phyloP scores from a whole-genome alignment of 2,329 filamentous ascomycete genomes.

The Diatrype stigma region DNA sequence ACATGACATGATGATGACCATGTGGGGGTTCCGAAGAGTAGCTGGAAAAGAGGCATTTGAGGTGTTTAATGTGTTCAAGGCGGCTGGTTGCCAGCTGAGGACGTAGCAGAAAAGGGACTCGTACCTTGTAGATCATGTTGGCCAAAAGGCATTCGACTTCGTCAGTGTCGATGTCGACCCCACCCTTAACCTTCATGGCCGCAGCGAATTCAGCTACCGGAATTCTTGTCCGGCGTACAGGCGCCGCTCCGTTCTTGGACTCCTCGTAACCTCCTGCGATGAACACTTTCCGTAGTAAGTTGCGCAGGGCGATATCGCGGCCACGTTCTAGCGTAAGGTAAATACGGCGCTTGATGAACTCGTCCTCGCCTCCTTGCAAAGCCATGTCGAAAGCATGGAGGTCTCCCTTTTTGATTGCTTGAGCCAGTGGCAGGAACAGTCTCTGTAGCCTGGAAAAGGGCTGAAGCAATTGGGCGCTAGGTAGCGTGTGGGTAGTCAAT shows the following conservation, averaged over 20 bases:
- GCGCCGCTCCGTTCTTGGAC: conserved; percentile 61
- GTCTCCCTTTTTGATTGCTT: conserved; percentile 77
- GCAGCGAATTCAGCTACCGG: conserved; percentile 80
- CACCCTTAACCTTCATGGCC: conserved; percentile 71
- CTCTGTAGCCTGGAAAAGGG: conserved; percentile 72
- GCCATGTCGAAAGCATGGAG: conserved; percentile 80
- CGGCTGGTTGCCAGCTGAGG: neutral
- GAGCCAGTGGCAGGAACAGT: conserved; percentile 73
- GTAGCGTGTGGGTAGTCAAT: conserved; percentile 81
- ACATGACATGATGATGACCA: too few species aligned
- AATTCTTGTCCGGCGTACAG: conserved; percentile 70
- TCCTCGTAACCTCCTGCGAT: conserved; percentile 78
- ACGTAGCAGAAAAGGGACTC: conserved; percentile 10
- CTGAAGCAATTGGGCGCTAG: conserved; percentile 64
- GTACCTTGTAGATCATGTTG: conserved; percentile 97
- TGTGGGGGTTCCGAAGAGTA: too few species aligned
- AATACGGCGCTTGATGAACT: conserved; percentile 88
- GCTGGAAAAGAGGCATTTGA: neutral
- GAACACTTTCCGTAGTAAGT: conserved; percentile 89
- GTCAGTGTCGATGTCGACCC: conserved; percentile 70
- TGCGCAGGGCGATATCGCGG: conserved; percentile 86
- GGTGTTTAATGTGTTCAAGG: neutral
- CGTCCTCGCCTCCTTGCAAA: conserved; percentile 76
- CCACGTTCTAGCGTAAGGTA: conserved; percentile 92
- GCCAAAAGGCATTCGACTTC: conserved; percentile 94